A percentile compares a stretch with the other conserved stretches of the same genome.
These are phyloP conservation scores for Yamadazyma membranifaciens DNA, from an alignment of 1,139 yeast species.

Conservation along the genomic window DNA sequence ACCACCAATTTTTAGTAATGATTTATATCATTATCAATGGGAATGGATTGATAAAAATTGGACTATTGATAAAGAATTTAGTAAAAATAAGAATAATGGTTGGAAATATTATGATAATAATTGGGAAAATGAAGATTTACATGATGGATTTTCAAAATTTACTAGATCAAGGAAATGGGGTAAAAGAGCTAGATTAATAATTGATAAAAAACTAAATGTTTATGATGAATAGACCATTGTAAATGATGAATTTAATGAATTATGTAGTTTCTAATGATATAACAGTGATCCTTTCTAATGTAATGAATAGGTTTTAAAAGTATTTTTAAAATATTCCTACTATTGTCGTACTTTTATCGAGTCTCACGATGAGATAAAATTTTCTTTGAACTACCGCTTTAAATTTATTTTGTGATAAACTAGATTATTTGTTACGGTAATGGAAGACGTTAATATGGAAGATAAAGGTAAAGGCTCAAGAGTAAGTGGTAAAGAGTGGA, in stretches of 20 bases:
- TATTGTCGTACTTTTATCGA: no score
- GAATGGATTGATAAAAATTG: constrained; percentile 55
- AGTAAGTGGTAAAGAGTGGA: constrained; percentile 59
- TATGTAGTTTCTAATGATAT: no score
- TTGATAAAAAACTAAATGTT: constrained; percentile 38
- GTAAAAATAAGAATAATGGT: constrained; percentile 40
- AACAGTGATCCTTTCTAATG: no score
- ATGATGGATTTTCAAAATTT: constrained; percentile 50
- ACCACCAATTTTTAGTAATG: constrained; percentile 49
- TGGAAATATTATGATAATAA: constrained; percentile 55
- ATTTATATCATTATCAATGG: constrained; percentile 46
- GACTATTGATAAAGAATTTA: constrained; percentile 42
- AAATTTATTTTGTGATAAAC: neutral
- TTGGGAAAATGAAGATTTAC: constrained; percentile 43
- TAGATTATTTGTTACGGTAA: no score
- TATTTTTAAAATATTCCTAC: no score
- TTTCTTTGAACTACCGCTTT: neutral
- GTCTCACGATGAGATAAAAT: neutral
- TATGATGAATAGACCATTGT: constrained; percentile 18
- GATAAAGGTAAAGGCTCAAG: constrained; percentile 42
- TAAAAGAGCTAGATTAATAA: constrained; percentile 45
- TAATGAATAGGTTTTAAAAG: no score
- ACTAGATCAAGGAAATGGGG: constrained; percentile 54
- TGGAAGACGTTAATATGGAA: constrained; percentile 8
- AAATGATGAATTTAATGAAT: no score